phyloP scores from a whole-genome alignment of 148 eudicot genomes.

The Chenopodium berlandieri region DNA sequence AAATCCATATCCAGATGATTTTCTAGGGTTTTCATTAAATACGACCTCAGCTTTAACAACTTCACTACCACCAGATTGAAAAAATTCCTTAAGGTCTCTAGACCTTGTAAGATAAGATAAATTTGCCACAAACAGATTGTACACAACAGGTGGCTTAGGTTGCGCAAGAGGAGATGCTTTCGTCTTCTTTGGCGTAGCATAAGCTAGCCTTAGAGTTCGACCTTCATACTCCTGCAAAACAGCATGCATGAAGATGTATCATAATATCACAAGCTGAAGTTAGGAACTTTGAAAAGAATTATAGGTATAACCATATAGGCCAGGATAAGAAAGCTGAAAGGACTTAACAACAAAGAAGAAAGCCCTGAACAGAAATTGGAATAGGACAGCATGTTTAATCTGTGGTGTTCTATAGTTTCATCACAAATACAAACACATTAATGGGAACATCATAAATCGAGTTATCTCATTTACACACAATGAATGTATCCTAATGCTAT shows the following conservation, averaged over 20 bases:
- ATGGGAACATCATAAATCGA: neutral
- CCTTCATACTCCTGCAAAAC: slow-evolving; percentile 72
- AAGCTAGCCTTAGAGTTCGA: slow-evolving; percentile 57
- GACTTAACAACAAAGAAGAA: neutral
- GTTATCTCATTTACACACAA: neutral
- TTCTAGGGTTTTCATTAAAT: slow-evolving; percentile 58
- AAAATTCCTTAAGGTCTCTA: slow-evolving; percentile 69
- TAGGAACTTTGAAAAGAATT: neutral
- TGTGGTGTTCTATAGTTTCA: no score
- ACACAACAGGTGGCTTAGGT: slow-evolving; percentile 51
- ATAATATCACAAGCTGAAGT: neutral
- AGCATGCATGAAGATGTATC: neutral
- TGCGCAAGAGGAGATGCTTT: slow-evolving; percentile 33
- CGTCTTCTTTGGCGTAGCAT: slow-evolving; percentile 63
- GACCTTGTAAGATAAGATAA: slow-evolving; percentile 66
- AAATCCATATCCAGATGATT: slow-evolving; percentile 87
- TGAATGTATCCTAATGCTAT: no score
- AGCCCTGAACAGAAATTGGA: neutral
- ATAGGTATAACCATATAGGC: neutral
- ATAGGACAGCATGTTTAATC: no score
- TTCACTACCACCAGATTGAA: slow-evolving; percentile 49
- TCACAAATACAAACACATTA: neutral
- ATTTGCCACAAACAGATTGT: slow-evolving; percentile 76
- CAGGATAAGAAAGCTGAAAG: neutral
- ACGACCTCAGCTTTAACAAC: slow-evolving; percentile 71